Evolutionary conservation across 2,329 filamentous ascomycete genomes (phyloP).

Genomic region (Sporothrix phasma): DNA sequence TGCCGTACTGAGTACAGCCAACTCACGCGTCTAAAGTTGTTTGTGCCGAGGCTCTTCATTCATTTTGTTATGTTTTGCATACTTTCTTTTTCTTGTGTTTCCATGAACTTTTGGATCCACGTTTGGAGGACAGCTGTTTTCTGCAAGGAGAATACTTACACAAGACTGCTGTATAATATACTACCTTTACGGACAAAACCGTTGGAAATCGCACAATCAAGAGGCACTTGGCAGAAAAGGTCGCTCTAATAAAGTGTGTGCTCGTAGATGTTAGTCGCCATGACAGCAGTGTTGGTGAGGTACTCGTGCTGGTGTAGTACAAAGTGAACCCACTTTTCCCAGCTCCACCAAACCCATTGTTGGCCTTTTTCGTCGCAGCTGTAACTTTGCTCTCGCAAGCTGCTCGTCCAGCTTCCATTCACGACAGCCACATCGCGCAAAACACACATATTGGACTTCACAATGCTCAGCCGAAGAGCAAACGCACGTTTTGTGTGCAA

Average conservation of each 20-base stretch:
- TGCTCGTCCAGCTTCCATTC: neutral
- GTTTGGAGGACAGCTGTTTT: neutral
- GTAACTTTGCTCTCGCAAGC: neutral
- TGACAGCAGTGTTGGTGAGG: neutral
- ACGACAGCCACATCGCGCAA: neutral
- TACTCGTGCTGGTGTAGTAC: neutral
- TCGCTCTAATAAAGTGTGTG: no score
- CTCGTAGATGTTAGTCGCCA: no score
- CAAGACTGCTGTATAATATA: neutral
- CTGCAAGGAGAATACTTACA: neutral
- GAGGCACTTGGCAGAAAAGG: neutral
- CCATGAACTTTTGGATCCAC: no score
- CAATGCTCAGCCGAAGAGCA: constrained; percentile 13
- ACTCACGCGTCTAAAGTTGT: neutral
- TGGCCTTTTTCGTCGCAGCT: neutral
- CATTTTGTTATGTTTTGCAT: neutral
- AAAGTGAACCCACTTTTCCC: constrained; percentile 3
- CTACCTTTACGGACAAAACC: neutral
- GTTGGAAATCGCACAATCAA: neutral
- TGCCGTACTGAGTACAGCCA: neutral
- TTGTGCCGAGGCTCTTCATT: neutral
- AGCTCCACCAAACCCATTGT: neutral
- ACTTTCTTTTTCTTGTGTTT: no score
- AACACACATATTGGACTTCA: neutral
- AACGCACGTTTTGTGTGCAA: constrained; percentile 31